Conservation (phyloP, 768 basidiomycete genomes). For the Ephemerocybe angulata region DNA sequence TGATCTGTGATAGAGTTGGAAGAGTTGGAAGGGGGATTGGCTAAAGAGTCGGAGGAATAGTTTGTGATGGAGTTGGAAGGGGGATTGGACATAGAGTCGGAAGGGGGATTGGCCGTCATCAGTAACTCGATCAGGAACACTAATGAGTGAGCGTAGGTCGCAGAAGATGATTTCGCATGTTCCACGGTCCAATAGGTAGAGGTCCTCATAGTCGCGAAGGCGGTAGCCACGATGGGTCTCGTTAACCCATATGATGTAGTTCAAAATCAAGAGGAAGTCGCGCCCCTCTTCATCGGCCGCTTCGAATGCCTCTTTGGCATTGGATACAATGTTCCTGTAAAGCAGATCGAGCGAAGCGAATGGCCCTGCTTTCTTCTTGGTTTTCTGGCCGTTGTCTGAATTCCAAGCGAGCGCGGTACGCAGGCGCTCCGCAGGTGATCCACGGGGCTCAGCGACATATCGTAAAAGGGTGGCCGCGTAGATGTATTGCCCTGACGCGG, state of each 20-base stretch:
- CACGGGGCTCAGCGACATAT: conserved; percentile 13
- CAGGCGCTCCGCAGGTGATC: neutral
- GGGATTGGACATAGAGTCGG: too few species aligned
- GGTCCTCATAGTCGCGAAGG: too few species aligned
- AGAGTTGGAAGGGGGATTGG: too few species aligned
- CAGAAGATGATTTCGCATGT: too few species aligned
- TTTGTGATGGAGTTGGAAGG: too few species aligned
- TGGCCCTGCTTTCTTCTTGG: neutral
- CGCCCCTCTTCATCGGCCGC: neutral
- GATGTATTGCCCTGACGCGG: conserved; percentile 13
- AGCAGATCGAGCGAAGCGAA: conserved; percentile 3
- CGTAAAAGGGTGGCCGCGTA: conserved; percentile 11
- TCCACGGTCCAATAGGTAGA: too few species aligned
- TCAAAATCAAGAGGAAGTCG: neutral
- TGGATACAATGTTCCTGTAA: conserved; percentile 4
- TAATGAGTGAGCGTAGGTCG: neutral
- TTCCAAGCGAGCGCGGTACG: neutral
- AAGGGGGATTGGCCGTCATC: too few species aligned
- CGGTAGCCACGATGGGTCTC: too few species aligned
- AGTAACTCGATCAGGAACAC: too few species aligned
- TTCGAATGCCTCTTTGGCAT: neutral
- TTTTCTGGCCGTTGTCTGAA: too few species aligned
- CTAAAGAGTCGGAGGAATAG: too few species aligned
- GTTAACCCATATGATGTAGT: too few species aligned
- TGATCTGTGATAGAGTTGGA: neutral